phyloP scores from a whole-genome alignment of 2,329 filamentous ascomycete genomes.

The Aureobasidium mangrovei region DNA sequence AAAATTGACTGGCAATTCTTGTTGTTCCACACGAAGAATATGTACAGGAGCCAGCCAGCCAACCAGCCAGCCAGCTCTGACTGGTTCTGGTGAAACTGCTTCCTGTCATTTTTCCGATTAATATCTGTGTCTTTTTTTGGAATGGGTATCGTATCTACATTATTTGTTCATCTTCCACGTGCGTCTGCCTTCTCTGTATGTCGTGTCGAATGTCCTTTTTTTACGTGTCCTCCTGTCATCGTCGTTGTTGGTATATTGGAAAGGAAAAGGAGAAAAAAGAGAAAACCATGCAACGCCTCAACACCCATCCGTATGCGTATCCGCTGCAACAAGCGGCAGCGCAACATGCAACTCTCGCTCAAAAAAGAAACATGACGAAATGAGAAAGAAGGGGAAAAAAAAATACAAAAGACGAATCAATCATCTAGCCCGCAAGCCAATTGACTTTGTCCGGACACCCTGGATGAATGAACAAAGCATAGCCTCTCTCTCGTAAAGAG shows the following conservation, averaged over 20 bases:
- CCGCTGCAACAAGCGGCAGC: too few species aligned
- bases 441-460: not conserved
- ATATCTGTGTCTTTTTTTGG: too few species aligned
- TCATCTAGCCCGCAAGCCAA: not conserved
- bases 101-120: too few species aligned
- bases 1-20: too few species aligned
- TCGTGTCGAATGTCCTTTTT: not conserved
- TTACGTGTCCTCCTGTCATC: not conserved
- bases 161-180: not conserved
- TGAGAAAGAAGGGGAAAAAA: not conserved
- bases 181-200: not conserved
- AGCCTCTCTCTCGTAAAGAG: too few species aligned
- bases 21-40: too few species aligned
- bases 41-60: too few species aligned
- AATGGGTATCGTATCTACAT: not conserved
- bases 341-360: too few species aligned
- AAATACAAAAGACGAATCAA: not conserved
- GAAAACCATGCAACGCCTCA: not conserved
- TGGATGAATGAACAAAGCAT: not conserved
- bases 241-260: not conserved
- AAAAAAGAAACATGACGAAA: not conserved
- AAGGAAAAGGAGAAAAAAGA: not conserved
- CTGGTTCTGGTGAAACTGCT: too few species aligned
- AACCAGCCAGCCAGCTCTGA: too few species aligned
- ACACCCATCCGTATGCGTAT: too few species aligned